Evolutionary conservation across 257 asterid species (phyloP), one percentile per base, ranked within the genome.

Genomic region (Cruciata laevipes): DNA sequence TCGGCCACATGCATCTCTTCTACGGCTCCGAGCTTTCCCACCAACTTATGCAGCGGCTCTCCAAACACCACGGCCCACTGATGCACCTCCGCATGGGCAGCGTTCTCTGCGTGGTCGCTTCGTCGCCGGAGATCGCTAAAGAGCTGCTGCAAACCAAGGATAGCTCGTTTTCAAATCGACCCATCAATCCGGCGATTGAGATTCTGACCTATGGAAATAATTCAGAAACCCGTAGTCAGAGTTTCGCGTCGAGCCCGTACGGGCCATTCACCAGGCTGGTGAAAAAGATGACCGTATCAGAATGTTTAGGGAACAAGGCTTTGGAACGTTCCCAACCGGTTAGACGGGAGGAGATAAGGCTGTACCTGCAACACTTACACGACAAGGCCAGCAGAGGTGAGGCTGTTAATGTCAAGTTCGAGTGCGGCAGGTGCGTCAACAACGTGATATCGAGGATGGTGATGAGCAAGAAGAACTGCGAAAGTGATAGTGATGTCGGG

Each of bases 1-100:
- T 89, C 12, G 93, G 95, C 55, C 96, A 89, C 69, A 86, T 89
- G 71, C 95, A 89, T 68, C 96, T 86, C 69, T 76, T 87, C n/a
- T n/a, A n/a, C 0, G 81, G 85, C 35, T 88, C 93, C 5, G n/a
- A n/a, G n/a, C 81, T 85, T 52, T 93, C 95, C 47, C 96, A 89
- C 80, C 95, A 87, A 73, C 83, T 89, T 69, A 80, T 89, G 62
- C 84, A 84, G 49, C 83, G 38, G 33, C 88, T 89, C 40, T 79
- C 90, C 3, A 47, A 61, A 23, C 76, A 72, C 8, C 69, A 79
- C 20, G 96, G 95, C 38, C 86, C 87, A 5, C 75, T 89, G 33
- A 72, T 89, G 7, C 85, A 80, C 66, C 17, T 89, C 9, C 65
- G 32, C 70, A 86, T 89, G 0, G 95, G 96, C 11, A 83, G 87